A percentile compares a stretch with the other conserved stretches of the same genome.
These are phyloP conservation scores for Fagopyrum homotropicum DNA, from an alignment of 148 eudicot genomes.

Conservation along the genomic window DNA sequence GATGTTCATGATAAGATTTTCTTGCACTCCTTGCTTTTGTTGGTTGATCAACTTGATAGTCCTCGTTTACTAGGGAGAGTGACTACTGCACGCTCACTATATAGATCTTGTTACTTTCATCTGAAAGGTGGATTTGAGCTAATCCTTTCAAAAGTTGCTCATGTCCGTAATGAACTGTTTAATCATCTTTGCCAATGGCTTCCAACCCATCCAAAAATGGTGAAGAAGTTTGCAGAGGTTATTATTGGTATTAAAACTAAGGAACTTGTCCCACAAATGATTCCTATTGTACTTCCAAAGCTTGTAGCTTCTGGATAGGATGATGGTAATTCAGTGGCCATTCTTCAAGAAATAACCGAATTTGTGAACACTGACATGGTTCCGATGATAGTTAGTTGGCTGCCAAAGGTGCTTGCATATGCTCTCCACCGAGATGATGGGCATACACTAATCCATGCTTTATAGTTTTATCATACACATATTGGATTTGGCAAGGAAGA, in stretches of 20 bases:
- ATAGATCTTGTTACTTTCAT: conserved; percentile 57
- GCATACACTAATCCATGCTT: conserved; percentile 42
- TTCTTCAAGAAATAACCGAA: conserved; percentile 59
- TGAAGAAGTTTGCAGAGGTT: conserved; percentile 76
- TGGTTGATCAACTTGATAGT: conserved; percentile 88
- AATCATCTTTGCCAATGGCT: conserved; percentile 63
- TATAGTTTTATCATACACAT: conserved; percentile 70
- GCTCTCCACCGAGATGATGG: conserved; percentile 76
- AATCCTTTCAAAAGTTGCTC: conserved; percentile 49
- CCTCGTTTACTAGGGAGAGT: conserved; percentile 54
- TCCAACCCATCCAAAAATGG: conserved; percentile 49
- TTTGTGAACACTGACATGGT: conserved; percentile 62
- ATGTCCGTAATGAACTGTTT: conserved; percentile 57
- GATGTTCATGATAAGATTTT: conserved; percentile 59
- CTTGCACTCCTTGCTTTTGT: conserved; percentile 52
- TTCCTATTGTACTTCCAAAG: conserved; percentile 87
- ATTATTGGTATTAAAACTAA: conserved; percentile 58
- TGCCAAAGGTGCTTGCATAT: conserved; percentile 87
- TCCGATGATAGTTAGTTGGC: conserved; percentile 55
- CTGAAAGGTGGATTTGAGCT: conserved; percentile 61
- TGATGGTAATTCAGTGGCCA: conserved; percentile 44
- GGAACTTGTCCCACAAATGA: conserved; percentile 65
- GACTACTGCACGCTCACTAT: conserved; percentile 66
- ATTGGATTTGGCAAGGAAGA: conserved; percentile 66
- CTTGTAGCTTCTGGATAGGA: conserved; percentile 57